These are phyloP conservation scores for Talaromyces sp. DNA, from an alignment of 2,329 filamentous ascomycete species.

Conservation along the genomic window DNA sequence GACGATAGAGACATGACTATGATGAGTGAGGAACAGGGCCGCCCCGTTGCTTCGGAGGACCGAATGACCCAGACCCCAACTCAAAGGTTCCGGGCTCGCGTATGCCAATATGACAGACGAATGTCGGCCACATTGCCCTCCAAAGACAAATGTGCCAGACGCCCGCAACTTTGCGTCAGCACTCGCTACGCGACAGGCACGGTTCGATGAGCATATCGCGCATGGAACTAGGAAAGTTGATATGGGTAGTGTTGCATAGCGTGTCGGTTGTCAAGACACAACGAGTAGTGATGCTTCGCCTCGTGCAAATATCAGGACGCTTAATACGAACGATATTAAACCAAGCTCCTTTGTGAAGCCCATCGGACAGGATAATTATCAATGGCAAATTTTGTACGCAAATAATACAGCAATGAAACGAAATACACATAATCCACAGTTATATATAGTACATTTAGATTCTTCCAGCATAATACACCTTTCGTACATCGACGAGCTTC, in stretches of 20 bases:
- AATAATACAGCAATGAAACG: constrained; percentile 5
- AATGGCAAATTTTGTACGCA: background rate
- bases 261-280: background rate
- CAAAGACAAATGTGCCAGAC: background rate
- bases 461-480: constrained; percentile 90
- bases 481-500: constrained; percentile 93
- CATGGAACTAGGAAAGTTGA: background rate
- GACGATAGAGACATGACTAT: background rate
- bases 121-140: background rate
- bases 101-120: background rate
- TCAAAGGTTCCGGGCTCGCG: background rate
- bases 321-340: background rate
- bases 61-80: background rate
- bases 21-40: background rate
- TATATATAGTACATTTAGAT: constrained; percentile 44
- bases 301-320: background rate
- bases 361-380: background rate
- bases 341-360: background rate
- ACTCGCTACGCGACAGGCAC: background rate
- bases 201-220: background rate
- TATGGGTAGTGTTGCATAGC: background rate
- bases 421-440: background rate
- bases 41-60: background rate
- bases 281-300: background rate
- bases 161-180: background rate